Evolutionary conservation across 805 yeast species (phyloP), one percentile per base, ranked within the genome.

Genomic region (Candida silvicultrix): DNA sequence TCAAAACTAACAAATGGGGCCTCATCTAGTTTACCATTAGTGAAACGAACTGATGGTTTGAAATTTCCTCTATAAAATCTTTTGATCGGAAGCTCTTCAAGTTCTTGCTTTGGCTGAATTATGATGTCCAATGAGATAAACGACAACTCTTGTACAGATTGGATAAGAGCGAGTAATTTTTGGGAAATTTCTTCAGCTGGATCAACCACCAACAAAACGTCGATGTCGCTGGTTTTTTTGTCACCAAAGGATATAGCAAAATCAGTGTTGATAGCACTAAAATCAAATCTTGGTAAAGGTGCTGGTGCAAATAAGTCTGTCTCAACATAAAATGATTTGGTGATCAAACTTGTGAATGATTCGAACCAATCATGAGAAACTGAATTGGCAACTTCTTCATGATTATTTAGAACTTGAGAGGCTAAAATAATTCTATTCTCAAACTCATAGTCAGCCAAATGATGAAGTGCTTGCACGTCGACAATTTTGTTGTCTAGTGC

Each of bases 131-230:
- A 57, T 19, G 77, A 75, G 4, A 85, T 71, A 53, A 75, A 79
- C 1, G 76, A 64, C 23, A 80, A 56, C 21, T 67, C 61, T 29
- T 63, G 60, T 9, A 83, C 50, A 0, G 76, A 53, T n/a, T 69
- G 60, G 10, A 68, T 54, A 16, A 85, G 59, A 0, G 83, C 66
- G 0, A 84, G 53, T 9, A 80, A 56, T 42, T 75, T 77, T 56
- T 88, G 98, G 0, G 95, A 75, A 15, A 67, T 55, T 53, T 85
- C 90, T 48, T 77, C 75, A 2, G 80, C 62, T 1, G 98, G 97
- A 59, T 94, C 89, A 36, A 87, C 56, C 1, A 85, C 63, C 0
- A 85, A 67, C 5, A 77, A 62, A 5, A 89, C 56, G 49, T 84
- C 84, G 19, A 89, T 59, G 16, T 65, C 62, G 29, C 74, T 70